These are phyloP conservation scores for Fragaria vesca DNA, from an alignment of 306 rosid species.

Conservation along the genomic window DNA sequence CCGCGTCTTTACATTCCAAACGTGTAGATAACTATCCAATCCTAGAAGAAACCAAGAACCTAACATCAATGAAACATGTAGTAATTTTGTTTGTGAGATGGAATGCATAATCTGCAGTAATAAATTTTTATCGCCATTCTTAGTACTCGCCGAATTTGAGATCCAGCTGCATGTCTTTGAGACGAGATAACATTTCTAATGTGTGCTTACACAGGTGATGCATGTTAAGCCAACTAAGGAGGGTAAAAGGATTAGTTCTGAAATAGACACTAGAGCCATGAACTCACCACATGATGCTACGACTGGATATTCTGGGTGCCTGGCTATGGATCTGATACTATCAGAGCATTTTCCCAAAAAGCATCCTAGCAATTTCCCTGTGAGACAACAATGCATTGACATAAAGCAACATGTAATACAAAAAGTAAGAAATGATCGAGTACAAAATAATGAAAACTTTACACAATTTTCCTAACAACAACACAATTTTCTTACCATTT, in stretches of 20 bases:
- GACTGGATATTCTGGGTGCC: slow-evolving; percentile 82
- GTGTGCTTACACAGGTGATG: not conserved
- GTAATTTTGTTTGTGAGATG: not conserved
- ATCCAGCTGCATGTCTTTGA: not conserved
- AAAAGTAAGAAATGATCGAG: slow-evolving; percentile 14
- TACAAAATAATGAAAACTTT: not conserved
- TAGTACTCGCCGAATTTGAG: not conserved
- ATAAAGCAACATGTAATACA: not conserved
- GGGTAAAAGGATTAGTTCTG: not conserved
- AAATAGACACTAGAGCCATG: not conserved
- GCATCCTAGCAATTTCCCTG: slow-evolving; percentile 83
- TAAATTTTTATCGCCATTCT: not conserved
- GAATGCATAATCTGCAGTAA: not conserved
- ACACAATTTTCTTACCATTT: too few relatives aligned
- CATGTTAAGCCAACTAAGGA: not conserved
- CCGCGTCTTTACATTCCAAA: slow-evolving; percentile 83
- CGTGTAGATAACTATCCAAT: slow-evolving; percentile 78
- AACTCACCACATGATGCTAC: slow-evolving; percentile 89
- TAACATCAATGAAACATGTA: slow-evolving; percentile 20
- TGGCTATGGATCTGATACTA: slow-evolving; percentile 87
- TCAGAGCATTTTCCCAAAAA: slow-evolving; percentile 93
- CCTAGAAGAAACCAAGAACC: slow-evolving; percentile 47
- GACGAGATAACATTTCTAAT: not conserved
- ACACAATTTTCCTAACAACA: too few relatives aligned
- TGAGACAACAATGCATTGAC: slow-evolving; percentile 13